Conservation (phyloP, 192 early-diverging fungal genomes). For the Coemansia sp. region DNA sequence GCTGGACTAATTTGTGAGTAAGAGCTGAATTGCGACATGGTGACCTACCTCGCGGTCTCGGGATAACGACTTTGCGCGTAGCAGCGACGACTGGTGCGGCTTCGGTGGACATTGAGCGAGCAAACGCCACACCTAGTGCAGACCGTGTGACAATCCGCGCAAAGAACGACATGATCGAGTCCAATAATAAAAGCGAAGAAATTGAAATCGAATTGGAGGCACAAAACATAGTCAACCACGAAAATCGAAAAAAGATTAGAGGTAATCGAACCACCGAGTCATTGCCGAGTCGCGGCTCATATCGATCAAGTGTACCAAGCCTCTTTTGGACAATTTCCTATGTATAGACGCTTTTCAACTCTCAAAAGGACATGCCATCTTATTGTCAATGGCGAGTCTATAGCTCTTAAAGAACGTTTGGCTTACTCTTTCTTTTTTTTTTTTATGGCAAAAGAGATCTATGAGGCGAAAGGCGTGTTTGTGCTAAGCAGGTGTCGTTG, state of each 20-base stretch:
- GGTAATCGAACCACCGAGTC: background rate
- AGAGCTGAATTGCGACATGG: background rate
- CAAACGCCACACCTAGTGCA: conserved; percentile 8
- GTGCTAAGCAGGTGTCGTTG: background rate
- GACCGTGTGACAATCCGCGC: conserved; percentile 19
- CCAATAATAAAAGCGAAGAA: background rate
- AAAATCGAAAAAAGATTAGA: background rate
- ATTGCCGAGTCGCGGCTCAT: background rate
- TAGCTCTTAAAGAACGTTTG: background rate
- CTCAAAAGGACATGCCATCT: background rate
- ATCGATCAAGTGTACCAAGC: background rate
- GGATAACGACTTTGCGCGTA: conserved; percentile 12
- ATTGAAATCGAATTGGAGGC: background rate
- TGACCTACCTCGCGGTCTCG: conserved; percentile 32
- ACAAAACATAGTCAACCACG: background rate
- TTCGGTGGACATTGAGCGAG: conserved; percentile 29
- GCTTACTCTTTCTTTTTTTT: background rate
- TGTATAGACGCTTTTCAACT: no score
- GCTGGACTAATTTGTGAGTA: background rate
- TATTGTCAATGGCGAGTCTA: background rate
- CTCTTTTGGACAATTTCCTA: no score
- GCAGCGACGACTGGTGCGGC: background rate
- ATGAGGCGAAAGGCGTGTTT: background rate
- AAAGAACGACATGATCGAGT: conserved; percentile 28
- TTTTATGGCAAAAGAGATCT: background rate